Conservation (phyloP, 441 rosid species). For the Viola pubescens region DNA sequence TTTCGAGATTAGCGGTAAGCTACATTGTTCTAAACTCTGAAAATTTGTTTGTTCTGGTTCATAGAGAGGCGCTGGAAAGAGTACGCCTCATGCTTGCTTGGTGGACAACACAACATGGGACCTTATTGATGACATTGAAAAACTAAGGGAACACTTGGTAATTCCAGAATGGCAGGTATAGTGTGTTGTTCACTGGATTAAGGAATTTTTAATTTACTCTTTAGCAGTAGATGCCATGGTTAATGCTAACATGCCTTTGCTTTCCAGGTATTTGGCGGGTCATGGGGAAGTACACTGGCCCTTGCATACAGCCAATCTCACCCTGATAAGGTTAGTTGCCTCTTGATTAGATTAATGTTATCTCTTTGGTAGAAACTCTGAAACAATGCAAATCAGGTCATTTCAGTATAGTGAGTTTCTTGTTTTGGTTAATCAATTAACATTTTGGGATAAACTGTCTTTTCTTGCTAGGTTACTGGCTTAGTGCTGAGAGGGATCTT, state of each 20-base stretch:
- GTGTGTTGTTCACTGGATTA: slow-evolving; percentile 1
- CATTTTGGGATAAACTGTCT: slow-evolving; percentile 6
- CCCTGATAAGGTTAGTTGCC: slow-evolving; percentile 59
- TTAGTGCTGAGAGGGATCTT: slow-evolving; percentile 88
- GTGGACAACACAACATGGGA: slow-evolving; percentile 89
- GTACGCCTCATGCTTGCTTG: slow-evolving; percentile 94
- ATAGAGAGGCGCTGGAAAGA: slow-evolving; percentile 90
- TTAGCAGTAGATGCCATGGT: not conserved
- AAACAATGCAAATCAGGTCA: slow-evolving; percentile 6
- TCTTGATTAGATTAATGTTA: slow-evolving; percentile 8
- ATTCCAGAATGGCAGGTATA: slow-evolving; percentile 90
- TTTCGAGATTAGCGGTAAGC: not conserved
- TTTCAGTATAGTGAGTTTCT: not conserved
- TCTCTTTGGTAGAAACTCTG: slow-evolving; percentile 3
- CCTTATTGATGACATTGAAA: slow-evolving; percentile 73
- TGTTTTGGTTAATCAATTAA: slow-evolving; percentile 4
- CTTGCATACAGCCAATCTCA: slow-evolving; percentile 80
- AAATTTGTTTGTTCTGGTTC: slow-evolving; percentile 6
- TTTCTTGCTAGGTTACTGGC: slow-evolving; percentile 60
- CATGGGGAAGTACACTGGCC: slow-evolving; percentile 95
- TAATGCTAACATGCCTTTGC: slow-evolving; percentile 11
- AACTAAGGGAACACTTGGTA: slow-evolving; percentile 67
- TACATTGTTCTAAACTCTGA: slow-evolving; percentile 1
- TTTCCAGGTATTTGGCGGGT: slow-evolving; percentile 83
- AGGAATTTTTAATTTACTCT: not conserved